Evolutionary conservation across 805 yeast species (phyloP).

Genomic region (Wickerhamiella australiensis): DNA sequence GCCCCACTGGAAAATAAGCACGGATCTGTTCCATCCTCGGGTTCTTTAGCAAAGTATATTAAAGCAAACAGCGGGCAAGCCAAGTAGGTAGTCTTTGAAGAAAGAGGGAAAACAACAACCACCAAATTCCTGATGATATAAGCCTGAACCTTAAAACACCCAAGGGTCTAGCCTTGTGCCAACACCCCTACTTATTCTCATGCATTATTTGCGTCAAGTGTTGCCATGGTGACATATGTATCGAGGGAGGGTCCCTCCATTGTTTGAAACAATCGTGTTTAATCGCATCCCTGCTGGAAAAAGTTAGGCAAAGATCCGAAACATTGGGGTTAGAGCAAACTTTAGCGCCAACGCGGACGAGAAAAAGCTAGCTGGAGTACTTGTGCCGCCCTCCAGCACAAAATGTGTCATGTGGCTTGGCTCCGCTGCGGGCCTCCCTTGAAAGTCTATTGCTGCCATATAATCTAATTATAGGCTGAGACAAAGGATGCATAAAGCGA

Average conservation of each 20-base stretch:
- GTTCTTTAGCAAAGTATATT: neutral
- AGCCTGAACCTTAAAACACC: neutral
- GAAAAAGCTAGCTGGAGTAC: too few species aligned
- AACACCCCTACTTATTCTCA: neutral
- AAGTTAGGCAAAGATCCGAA: too few species aligned
- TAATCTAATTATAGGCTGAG: neutral
- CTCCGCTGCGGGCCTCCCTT: neutral
- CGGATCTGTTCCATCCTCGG: neutral
- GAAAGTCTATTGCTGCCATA: neutral
- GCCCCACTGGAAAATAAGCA: slow-evolving; percentile 3
- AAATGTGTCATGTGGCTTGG: neutral
- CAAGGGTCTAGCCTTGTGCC: neutral
- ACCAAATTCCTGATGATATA: neutral
- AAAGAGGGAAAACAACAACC: neutral
- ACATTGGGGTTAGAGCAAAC: too few species aligned
- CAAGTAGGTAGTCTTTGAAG: too few species aligned
- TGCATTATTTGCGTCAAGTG: neutral
- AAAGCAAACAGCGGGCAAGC: neutral
- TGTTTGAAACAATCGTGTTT: neutral
- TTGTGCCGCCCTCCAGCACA: too few species aligned
- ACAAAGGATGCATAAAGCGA: neutral
- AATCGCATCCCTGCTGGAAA: neutral
- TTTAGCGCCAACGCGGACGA: too few species aligned
- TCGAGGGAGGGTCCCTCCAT: neutral
- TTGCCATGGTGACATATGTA: neutral